Evolutionary conservation across 164 flowering plant genomes (phyloP), one percentile per base, ranked within the genome.

Genomic region (Protea cynaroides): DNA sequence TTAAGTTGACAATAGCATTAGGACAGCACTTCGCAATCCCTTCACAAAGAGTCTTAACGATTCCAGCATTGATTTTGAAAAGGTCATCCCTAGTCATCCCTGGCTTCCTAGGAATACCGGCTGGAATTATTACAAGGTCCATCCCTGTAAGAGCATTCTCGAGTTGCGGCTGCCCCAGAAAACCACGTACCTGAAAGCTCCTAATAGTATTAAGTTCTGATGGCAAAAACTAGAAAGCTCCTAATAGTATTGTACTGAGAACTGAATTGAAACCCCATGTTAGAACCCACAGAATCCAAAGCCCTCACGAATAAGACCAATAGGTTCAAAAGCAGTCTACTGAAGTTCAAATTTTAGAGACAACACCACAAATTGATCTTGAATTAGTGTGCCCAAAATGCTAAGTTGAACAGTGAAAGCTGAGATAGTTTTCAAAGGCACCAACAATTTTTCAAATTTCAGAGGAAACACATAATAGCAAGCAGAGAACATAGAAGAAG

Each of bases 81-180:
- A 74, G 68, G 43, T 74, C 77, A 67, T 70, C 73, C 15, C 69
- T 36, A 3, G 68, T 70, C 69, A 65, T 64, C 15, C 69, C 73
- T 11, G 69, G 73, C 60, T 95, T 95, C 67, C 99, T 80, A 14
- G 97, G 99, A 68, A 92, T 94, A 52, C 99, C 99, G 44, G 97
- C 97, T n/a, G 99, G 99, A 72, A 95, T 92, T 14, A 95, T 79
- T 18, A 91, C 89, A 65, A 91, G 90, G 71, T 95, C 96, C 97
- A 95, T 89, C 68, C 97, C 99, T 3, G 86, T 81, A 44, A 94
- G 86, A 9, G 97, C 97, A 60, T 74, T 85, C 73, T 88, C 94
- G 71, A 94, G 74, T 71, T 94, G 92, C 37, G 69, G 75, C 63
- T 82, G 87, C 55, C 97, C 97, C 63, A 94, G 74, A 76, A 94